Percentiles rank a stretch among this genome's conserved stretches.
phyloP scores from a whole-genome alignment of 805 yeast genomes.

The Teunomyces atbi region DNA sequence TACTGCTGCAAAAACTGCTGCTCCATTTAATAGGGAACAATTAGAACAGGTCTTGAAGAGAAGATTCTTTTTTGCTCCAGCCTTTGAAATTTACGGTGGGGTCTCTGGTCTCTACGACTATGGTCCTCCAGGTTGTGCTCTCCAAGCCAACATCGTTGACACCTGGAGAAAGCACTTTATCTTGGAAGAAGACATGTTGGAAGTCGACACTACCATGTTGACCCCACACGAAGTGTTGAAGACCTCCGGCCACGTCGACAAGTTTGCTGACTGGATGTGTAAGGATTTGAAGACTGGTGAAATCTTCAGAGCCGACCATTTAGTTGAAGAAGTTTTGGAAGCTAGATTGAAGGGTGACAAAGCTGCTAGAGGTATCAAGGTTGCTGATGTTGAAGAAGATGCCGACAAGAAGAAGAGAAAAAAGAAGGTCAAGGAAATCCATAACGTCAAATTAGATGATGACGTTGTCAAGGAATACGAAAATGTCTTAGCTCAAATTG shows the following conservation, averaged over 20 bases:
- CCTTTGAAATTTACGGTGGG: constrained; percentile 97
- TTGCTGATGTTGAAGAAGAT: constrained; percentile 53
- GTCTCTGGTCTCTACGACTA: constrained; percentile 97
- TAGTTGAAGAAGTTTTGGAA: constrained; percentile 97
- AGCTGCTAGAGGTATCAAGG: constrained; percentile 84
- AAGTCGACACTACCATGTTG: constrained; percentile 96
- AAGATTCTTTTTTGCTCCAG: constrained; percentile 96
- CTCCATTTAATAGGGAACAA: constrained; percentile 74
- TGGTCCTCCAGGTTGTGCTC: constrained; percentile 99
- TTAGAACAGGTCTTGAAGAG: constrained; percentile 90
- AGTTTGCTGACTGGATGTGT: constrained; percentile 99
- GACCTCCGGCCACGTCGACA: constrained; percentile 99
- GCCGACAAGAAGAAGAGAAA: constrained; percentile 69
- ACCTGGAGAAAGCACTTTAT: constrained; percentile 97
- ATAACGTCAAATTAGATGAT: constrained; percentile 92
- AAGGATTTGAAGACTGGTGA: constrained; percentile 94
- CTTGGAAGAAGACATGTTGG: constrained; percentile 97
- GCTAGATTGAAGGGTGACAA: constrained; percentile 94
- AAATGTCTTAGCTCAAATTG: constrained; percentile 85
- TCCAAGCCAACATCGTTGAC: constrained; percentile 94
- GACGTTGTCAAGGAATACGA: constrained; percentile 77
- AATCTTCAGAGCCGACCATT: constrained; percentile 97
- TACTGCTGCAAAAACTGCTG: constrained; percentile 21
- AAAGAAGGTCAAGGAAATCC: constrained; percentile 86
- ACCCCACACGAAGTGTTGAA: constrained; percentile 97